A percentile compares a stretch with the other conserved stretches of the same genome.
Conservation (phyloP, 2,329 filamentous ascomycete species). For the Claviceps humidiphila region DNA sequence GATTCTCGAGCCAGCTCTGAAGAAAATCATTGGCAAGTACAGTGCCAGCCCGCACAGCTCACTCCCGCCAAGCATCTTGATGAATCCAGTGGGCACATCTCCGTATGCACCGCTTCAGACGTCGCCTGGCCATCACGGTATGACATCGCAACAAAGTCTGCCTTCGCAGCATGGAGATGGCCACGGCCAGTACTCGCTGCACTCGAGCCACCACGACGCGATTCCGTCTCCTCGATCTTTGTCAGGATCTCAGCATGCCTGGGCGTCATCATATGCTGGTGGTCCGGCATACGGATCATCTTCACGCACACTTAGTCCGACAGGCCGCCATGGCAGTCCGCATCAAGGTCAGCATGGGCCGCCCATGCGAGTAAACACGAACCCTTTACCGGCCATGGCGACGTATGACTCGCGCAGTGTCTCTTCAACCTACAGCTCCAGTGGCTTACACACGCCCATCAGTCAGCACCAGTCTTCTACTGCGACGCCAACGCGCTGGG, state of each 20-base stretch:
- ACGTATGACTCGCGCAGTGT: conserved; percentile 25
- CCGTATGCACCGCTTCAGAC: conserved; percentile 33
- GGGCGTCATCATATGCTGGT: conserved; percentile 31
- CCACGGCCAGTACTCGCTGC: conserved; percentile 26
- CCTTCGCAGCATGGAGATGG: conserved; percentile 17
- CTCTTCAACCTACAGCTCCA: conserved; percentile 22
- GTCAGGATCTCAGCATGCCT: conserved; percentile 32
- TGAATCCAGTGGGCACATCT: conserved; percentile 24
- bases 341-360: conserved; percentile 19
- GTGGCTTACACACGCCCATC: conserved; percentile 26
- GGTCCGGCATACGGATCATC: conserved; percentile 20
- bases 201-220: conserved; percentile 32
- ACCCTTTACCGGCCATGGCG: conserved; percentile 24
- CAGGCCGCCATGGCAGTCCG: conserved; percentile 21
- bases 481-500: conserved; percentile 28
- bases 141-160: conserved; percentile 18
- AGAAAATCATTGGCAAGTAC: conserved; percentile 99
- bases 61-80: conserved; percentile 25
- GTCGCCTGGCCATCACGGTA: conserved; percentile 24
- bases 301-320: conserved; percentile 29
- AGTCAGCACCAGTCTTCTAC: conserved; percentile 24
- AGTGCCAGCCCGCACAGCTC: conserved; percentile 34
- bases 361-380: conserved; percentile 23
- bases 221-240: conserved; percentile 41
- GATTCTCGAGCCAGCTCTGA: conserved; percentile 70